Base-by-base conservation (phyloP, 495 filamentous ascomycete species). In the Tuber indicum region DNA sequence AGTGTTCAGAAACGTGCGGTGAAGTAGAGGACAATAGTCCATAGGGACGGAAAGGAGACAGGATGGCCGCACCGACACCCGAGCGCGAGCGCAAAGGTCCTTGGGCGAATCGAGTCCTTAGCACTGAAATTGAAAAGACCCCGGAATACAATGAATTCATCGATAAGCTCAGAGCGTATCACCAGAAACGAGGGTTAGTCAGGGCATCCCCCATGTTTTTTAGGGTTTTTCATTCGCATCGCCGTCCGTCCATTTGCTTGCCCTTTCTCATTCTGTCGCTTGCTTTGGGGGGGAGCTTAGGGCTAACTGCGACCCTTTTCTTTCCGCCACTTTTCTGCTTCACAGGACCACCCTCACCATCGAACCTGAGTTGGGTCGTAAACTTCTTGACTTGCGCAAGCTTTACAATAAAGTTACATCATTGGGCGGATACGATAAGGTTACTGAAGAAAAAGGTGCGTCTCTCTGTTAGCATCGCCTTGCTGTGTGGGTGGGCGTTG, bases 371-470 rank as follows among this genome's bases (percentile, higher is more conserved):
- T 89, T 95, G 77, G 92, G 92, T 66, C 87, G 85, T 76, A 89
- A 89, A 74, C 89, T 89, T 66, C 88, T 94, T 77, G 91, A 95
- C 75, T 86, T 96, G 10, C 85, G 89, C 77, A 88, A 90, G 74
- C 86, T 94, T 39, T 95, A 91, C 86, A 89, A 91, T 44, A 86
- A 87, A 69, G 91, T 95, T 21, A 86, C 89, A 62, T 86, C 88
- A 4, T 88, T 90, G 72, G 93, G 93, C 69, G 93, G 93, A 74
- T 96, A 96, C 83, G 93, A 96, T 84, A 90, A 89, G 77, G 89
- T 94, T 45, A 93, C 91, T 45, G 90, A 90, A 49, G 91, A 93
- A 80, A 93, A 93, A 86, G 87, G 82, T 79, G 71, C 71, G 81
- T 32, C 36, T 10, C 17, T 49, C 43, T 36, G 8, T 39, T 26